Conservation (phyloP, 2,329 filamentous ascomycete genomes). For the Pseudogymnoascus sp. region DNA sequence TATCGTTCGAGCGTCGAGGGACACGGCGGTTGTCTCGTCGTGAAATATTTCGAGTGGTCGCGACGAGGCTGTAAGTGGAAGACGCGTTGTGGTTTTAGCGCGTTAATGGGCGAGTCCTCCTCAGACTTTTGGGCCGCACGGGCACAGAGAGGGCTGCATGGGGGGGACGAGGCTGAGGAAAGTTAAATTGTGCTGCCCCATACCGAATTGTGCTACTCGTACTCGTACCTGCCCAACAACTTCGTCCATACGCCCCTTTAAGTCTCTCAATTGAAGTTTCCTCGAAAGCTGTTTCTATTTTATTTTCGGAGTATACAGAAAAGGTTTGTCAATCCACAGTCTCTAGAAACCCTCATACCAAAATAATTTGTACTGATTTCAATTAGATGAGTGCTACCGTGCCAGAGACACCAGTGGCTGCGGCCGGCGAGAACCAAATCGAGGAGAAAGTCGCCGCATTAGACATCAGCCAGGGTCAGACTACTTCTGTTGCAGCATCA, state of each 20-base stretch:
- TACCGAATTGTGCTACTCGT: conserved; percentile 10
- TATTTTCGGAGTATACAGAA: not conserved
- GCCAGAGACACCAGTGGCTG: not conserved
- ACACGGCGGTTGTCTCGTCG: not conserved
- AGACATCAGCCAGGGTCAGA: not conserved
- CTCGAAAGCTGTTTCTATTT: not conserved
- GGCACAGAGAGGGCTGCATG: conserved; percentile 5
- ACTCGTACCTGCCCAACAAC: not conserved
- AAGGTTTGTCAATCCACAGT: not conserved
- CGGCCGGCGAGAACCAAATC: not conserved
- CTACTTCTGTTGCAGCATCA: conserved; percentile 18
- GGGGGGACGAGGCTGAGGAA: conserved; percentile 2
- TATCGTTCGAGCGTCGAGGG: not conserved
- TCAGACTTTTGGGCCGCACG: not conserved
- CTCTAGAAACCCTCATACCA: not conserved
- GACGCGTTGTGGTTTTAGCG: conserved; percentile 8
- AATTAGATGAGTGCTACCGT: conserved; percentile 3
- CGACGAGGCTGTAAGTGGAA: conserved; percentile 10
- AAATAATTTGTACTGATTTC: not conserved
- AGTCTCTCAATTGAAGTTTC: not conserved
- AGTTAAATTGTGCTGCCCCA: not conserved
- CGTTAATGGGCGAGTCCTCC: not conserved
- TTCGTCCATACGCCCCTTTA: conserved; percentile 1
- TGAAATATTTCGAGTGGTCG: conserved; percentile 12
- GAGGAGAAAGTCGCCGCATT: conserved; percentile 10